Conservation (phyloP, 352 stramenopile species). For the Phytophthora pseudosyringae region DNA sequence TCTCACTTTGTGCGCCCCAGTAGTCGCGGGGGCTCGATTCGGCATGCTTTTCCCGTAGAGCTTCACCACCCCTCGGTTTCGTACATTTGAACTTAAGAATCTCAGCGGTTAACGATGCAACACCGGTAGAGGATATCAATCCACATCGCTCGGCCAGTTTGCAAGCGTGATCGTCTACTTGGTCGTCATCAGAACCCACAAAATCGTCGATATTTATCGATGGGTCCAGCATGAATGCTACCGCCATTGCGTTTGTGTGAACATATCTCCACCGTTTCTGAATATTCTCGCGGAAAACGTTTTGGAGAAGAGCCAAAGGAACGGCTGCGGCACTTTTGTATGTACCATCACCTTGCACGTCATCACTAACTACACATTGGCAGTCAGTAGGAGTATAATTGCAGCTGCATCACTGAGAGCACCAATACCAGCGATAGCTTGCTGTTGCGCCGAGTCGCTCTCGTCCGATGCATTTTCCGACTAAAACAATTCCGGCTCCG, state of each 20-base stretch:
- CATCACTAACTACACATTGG: no score
- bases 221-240: conserved; percentile 12
- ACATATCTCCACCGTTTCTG: conserved; percentile 15
- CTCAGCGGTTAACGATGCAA: conserved; percentile 1
- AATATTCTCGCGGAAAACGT: conserved; percentile 7
- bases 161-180: conserved; percentile 13
- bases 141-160: conserved; percentile 1
- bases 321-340: conserved; percentile 4
- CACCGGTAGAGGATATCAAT: neutral
- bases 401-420: no score
- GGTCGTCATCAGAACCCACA: conserved; percentile 9
- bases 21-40: conserved; percentile 3
- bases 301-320: conserved; percentile 6
- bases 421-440: no score
- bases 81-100: conserved; percentile 11
- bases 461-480: neutral
- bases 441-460: no score
- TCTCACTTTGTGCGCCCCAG: neutral
- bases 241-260: conserved; percentile 17
- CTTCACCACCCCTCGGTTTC: conserved; percentile 15
- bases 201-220: conserved; percentile 10
- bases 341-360: no score
- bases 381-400: no score
- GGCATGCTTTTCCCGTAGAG: neutral
- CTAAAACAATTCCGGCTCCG: neutral